Evolutionary conservation across 148 eudicot genomes (phyloP), one percentile per base, ranked within the genome.

Genomic region (Limonium bicolor): DNA sequence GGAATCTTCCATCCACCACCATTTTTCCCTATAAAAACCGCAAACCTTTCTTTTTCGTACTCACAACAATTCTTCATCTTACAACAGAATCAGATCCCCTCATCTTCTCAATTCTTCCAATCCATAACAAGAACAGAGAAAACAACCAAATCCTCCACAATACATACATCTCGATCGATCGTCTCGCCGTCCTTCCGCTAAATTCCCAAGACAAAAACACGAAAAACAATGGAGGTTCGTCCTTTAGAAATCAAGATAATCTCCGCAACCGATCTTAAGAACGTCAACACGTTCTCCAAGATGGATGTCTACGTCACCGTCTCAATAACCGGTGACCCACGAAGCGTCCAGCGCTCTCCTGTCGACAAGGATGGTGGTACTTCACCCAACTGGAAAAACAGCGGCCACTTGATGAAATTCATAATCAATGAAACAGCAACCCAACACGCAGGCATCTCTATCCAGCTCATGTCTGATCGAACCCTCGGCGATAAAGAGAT

Each of bases 251-350:
- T 85, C 61, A 85, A 60, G 20, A 29, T 80, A 13, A 37, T 71
- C 0, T 64, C 75, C 0, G 92, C 86, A 3, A 66, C 55, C 3
- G 76, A 66, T 28, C 47, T 85, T 6, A 77, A 74, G 45, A 44
- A 85, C 16, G 77, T 72, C 10, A 77, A 71, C 27, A 42, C 65
- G 4, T 35, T 80, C 20, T 53, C 74, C 1, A 77, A 54, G n/a
- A 85, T 85, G 95, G 73, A 74, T 36, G 82, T 80, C 7, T 85
- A 77, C 38, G 80, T 68, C 0, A 53, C 59, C 11, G 77, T 72
- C 1, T 64, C 76, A 0, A 57, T 76, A 43, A 58, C 72, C 1
- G 76, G 69, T 4, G 73, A 64, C 36, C 63, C 77, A 0, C 47
- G 58, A 1, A 65, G 64, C 42, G 61, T 59, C 31, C 62, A 66